Conservation (phyloP, 2,329 filamentous ascomycete species). For the Didymella lethalis region DNA sequence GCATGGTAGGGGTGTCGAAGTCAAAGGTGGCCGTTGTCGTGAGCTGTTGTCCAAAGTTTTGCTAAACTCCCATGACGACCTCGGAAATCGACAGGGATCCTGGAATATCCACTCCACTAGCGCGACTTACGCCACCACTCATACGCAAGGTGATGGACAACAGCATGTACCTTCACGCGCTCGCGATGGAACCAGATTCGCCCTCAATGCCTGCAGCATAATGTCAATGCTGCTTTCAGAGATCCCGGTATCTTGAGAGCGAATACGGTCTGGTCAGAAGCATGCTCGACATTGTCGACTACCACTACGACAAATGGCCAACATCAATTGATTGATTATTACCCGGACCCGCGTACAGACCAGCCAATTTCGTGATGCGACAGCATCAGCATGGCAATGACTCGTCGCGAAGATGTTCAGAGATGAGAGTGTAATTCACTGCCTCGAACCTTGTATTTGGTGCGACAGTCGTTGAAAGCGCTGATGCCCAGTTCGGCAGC, state of each 20-base stretch:
- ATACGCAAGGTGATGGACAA: slow-evolving; percentile 1
- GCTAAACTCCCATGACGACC: background rate
- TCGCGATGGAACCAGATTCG: background rate
- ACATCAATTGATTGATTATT: too few species aligned
- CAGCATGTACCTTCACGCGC: background rate
- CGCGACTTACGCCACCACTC: slow-evolving; percentile 4
- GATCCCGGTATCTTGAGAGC: background rate
- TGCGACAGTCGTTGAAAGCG: background rate
- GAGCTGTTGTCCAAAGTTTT: slow-evolving; percentile 16
- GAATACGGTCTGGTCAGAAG: background rate
- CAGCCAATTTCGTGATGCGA: background rate
- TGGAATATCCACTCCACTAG: slow-evolving; percentile 7
- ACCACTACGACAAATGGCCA: background rate
- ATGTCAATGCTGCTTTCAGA: background rate
- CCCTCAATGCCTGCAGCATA: background rate
- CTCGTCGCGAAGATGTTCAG: background rate
- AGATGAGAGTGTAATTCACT: background rate
- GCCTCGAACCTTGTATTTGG: background rate
- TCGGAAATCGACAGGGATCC: slow-evolving; percentile 1
- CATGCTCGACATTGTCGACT: background rate
- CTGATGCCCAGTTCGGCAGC: background rate
- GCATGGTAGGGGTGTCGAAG: slow-evolving; percentile 29
- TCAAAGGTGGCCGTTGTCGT: slow-evolving; percentile 6
- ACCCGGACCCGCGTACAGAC: too few species aligned
- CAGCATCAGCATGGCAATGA: background rate